These are phyloP conservation scores for Erodium texanum DNA, from an alignment of 441 rosid genomes.

Conservation along the genomic window DNA sequence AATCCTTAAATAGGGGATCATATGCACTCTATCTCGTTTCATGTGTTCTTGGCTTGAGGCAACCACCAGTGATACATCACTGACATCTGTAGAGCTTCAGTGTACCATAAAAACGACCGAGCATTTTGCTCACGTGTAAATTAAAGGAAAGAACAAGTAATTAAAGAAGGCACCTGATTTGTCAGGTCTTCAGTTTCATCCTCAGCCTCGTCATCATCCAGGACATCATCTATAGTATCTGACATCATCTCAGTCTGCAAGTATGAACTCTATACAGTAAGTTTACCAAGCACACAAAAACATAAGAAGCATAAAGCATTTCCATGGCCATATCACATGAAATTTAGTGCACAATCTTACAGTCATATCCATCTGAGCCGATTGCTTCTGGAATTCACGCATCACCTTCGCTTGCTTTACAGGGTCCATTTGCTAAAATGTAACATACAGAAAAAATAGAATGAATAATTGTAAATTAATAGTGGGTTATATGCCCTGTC, in stretches of 20 bases:
- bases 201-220: slow-evolving; percentile 91
- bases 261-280: slow-evolving; percentile 18
- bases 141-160: neutral
- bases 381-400: slow-evolving; percentile 79
- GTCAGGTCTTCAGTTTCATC: slow-evolving; percentile 93
- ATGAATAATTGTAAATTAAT: neutral
- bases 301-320: neutral
- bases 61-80: neutral
- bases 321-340: neutral
- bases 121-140: neutral
- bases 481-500: too few relatives aligned
- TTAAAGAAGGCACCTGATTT: slow-evolving; percentile 51
- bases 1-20: neutral
- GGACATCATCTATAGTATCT: slow-evolving; percentile 70
- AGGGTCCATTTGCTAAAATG: slow-evolving; percentile 82
- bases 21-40: neutral
- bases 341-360: slow-evolving; percentile 40
- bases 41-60: neutral
- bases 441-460: neutral
- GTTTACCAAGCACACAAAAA: slow-evolving; percentile 12
- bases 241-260: slow-evolving; percentile 94
- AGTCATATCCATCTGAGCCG: slow-evolving; percentile 89
- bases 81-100: neutral
- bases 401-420: slow-evolving; percentile 70
- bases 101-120: neutral